A percentile compares a stretch with the other conserved stretches of the same genome.
Evolutionary conservation across 495 filamentous ascomycete genomes (phyloP).

Genomic region (Penicillium odoratum): DNA sequence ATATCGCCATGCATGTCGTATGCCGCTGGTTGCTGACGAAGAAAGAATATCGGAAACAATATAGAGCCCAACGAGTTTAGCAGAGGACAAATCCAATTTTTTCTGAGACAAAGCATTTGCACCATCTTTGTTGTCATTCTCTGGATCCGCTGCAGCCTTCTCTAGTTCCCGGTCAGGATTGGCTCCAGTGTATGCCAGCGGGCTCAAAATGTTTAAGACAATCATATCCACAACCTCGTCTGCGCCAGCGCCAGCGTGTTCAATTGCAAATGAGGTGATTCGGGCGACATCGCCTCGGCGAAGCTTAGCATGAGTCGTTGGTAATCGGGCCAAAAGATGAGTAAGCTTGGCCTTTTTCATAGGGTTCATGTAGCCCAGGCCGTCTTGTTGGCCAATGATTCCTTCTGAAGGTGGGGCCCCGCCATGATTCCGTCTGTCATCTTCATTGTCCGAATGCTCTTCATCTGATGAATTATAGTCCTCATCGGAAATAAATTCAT

Average conservation of each 20-base stretch:
- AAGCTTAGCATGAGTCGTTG: constrained; percentile 70
- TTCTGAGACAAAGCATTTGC: constrained; percentile 34
- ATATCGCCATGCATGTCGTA: constrained; percentile 89
- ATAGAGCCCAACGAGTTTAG: constrained; percentile 81
- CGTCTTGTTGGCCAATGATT: constrained; percentile 43
- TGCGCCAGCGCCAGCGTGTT: constrained; percentile 73
- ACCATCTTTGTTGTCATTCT: constrained; percentile 17
- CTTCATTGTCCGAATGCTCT: constrained; percentile 78
- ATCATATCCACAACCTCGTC: constrained; percentile 91
- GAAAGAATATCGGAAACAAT: constrained; percentile 87
- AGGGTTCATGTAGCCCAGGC: constrained; percentile 76
- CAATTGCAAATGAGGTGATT: constrained; percentile 85
- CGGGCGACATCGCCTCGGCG: constrained; percentile 85
- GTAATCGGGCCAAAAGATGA: constrained; percentile 76
- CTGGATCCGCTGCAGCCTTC: constrained; percentile 22
- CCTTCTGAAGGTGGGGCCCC: constrained; percentile 54
- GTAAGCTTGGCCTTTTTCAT: constrained; percentile 81
- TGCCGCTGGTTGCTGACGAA: constrained; percentile 76
- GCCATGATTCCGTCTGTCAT: constrained; percentile 53
- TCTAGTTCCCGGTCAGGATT: constrained; percentile 55
- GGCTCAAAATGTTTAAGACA: constrained; percentile 72
- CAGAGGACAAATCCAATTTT: constrained; percentile 64
- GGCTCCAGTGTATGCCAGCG: constrained; percentile 61
- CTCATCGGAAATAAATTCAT: constrained; percentile 76
- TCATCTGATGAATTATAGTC: constrained; percentile 90